Evolutionary conservation across 495 filamentous ascomycete species (phyloP).

Genomic region (Penicillium paradoxum): DNA sequence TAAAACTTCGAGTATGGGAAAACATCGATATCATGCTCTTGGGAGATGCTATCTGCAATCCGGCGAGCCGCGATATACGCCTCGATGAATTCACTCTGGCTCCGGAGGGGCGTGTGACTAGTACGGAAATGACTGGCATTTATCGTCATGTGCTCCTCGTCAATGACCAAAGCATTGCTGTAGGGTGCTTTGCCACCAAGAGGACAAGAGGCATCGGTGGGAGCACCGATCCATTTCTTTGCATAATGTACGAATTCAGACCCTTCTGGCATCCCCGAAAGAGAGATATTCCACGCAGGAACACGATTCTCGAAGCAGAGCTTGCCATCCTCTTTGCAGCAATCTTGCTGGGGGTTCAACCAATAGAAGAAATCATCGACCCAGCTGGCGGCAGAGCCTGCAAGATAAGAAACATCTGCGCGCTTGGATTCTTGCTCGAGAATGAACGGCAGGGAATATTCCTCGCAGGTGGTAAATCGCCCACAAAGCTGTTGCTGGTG

Average conservation of each 20-base stretch:
- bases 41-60: slow-evolving; percentile 69
- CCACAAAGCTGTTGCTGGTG: slow-evolving; percentile 84
- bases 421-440: slow-evolving; percentile 91
- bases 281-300: slow-evolving; percentile 80
- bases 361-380: slow-evolving; percentile 94
- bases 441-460: slow-evolving; percentile 77
- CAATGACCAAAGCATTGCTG: slow-evolving; percentile 76
- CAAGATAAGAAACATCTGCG: slow-evolving; percentile 81
- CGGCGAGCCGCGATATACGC: slow-evolving; percentile 86
- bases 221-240: slow-evolving; percentile 72
- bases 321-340: slow-evolving; percentile 64
- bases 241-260: slow-evolving; percentile 83
- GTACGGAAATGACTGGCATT: slow-evolving; percentile 87
- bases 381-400: slow-evolving; percentile 93
- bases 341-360: slow-evolving; percentile 84
- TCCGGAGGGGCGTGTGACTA: slow-evolving; percentile 75
- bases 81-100: slow-evolving; percentile 88
- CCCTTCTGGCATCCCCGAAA: slow-evolving; percentile 88
- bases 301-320: slow-evolving; percentile 72
- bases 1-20: slow-evolving; percentile 97
- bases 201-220: slow-evolving; percentile 77
- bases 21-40: slow-evolving; percentile 64
- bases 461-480: slow-evolving; percentile 82
- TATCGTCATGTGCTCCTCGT: slow-evolving; percentile 58
- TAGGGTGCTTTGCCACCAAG: slow-evolving; percentile 86